These are phyloP conservation scores for Cephaloascus fragrans DNA, from an alignment of 805 yeast genomes.

Conservation along the genomic window DNA sequence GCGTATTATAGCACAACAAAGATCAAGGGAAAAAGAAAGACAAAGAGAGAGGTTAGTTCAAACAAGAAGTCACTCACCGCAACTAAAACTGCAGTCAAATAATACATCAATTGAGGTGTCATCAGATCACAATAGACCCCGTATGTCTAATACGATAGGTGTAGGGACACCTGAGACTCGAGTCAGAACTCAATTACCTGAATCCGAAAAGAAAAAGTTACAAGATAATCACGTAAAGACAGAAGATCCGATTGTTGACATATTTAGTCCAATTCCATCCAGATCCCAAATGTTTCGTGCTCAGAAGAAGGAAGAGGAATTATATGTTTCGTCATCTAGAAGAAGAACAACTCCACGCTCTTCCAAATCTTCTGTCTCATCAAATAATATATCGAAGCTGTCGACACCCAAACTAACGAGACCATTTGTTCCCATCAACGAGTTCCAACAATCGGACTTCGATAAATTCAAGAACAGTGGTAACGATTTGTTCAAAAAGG, in stretches of 20 bases:
- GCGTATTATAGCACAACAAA: conserved; percentile 24
- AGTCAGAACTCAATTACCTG: not conserved
- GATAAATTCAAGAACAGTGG: conserved; percentile 47
- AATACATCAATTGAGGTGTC: not conserved
- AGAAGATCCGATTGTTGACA: not conserved
- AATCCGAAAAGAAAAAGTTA: not conserved
- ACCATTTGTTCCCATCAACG: conserved; percentile 16
- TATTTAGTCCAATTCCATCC: conserved; percentile 1
- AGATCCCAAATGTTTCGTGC: conserved; percentile 1
- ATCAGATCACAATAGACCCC: not conserved
- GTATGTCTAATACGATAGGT: not conserved
- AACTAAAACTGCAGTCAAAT: no score
- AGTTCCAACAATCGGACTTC: conserved; percentile 31
- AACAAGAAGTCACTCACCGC: no score
- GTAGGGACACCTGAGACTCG: not conserved
- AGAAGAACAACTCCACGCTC: conserved; percentile 7
- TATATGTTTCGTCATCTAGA: conserved; percentile 15
- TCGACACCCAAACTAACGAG: not conserved
- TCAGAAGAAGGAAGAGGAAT: conserved; percentile 7
- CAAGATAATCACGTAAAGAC: no score
- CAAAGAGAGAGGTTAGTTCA: conserved; percentile 4
- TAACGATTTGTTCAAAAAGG: conserved; percentile 57
- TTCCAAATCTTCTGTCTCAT: not conserved
- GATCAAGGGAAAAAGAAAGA: conserved; percentile 24
- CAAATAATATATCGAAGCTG: conserved; percentile 1